A percentile compares a stretch with the other conserved stretches of the same genome.
Evolutionary conservation across 2,329 filamentous ascomycete genomes (phyloP).

Genomic region (Claviceps capensis): DNA sequence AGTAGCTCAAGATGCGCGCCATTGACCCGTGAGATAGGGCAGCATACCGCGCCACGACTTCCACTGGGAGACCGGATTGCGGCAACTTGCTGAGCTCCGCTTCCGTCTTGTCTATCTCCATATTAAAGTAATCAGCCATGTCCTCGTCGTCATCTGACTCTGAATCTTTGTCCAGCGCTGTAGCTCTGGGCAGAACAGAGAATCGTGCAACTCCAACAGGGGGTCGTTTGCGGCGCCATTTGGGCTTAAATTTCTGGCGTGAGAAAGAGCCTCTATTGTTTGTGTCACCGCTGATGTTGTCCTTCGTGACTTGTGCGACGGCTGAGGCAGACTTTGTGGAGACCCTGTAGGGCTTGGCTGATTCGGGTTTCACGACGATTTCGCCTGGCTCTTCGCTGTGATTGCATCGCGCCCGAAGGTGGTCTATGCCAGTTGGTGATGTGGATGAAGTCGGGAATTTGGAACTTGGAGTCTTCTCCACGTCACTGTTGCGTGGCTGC

Average conservation of each 20-base stretch:
- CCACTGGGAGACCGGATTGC: conserved; percentile 23
- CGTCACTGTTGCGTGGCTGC: conserved; percentile 39
- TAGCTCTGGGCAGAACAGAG: conserved; percentile 24
- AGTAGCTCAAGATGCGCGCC: conserved; percentile 31
- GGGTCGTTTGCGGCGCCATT: conserved; percentile 15
- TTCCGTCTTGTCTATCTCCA: conserved; percentile 38
- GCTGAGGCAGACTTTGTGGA: background rate
- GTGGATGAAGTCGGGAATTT: too few relatives aligned
- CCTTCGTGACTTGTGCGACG: background rate
- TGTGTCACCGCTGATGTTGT: background rate
- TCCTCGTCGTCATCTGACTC: conserved; percentile 46
- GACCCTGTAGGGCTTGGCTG: conserved; percentile 9
- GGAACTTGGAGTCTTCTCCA: conserved; percentile 28
- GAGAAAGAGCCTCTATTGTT: background rate
- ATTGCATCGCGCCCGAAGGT: conserved; percentile 23
- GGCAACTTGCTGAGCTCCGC: conserved; percentile 33
- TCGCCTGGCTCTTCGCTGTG: conserved; percentile 35
- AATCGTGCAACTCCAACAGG: conserved; percentile 23
- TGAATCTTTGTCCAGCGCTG: conserved; percentile 18
- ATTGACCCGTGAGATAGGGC: conserved; percentile 34
- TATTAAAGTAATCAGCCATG: conserved; percentile 42
- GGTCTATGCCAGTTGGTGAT: conserved; percentile 15
- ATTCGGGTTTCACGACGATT: conserved; percentile 26
- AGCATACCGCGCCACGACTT: conserved; percentile 32
- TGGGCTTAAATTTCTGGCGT: conserved; percentile 1